A percentile compares a stretch with the other conserved stretches of the same genome.
phyloP scores from a whole-genome alignment of 352 stramenopile genomes.

The Pythium sp. region DNA sequence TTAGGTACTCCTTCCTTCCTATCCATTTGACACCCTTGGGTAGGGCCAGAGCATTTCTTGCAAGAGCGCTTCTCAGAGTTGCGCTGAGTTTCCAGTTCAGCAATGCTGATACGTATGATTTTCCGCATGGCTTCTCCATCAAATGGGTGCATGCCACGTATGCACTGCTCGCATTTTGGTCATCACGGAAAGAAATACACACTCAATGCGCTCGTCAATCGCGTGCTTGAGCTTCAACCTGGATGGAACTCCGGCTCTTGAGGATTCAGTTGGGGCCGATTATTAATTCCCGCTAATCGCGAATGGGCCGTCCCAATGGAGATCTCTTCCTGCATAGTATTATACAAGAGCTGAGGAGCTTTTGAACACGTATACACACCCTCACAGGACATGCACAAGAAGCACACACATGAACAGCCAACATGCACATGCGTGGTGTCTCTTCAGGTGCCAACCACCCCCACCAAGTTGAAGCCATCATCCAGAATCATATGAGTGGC shows the following conservation, averaged over 20 bases:
- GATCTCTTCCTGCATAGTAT: background rate
- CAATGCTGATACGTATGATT: background rate
- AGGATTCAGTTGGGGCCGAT: background rate
- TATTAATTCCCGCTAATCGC: background rate
- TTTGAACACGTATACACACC: background rate
- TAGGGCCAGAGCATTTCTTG: background rate
- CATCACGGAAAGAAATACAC: background rate
- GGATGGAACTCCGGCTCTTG: background rate
- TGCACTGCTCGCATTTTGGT: background rate
- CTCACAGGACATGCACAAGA: background rate
- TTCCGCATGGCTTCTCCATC: background rate
- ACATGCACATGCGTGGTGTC: background rate
- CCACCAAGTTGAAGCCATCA: constrained; percentile 2
- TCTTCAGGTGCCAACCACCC: background rate
- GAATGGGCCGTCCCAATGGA: background rate
- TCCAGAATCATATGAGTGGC: background rate
- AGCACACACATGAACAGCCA: background rate
- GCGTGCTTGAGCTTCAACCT: background rate
- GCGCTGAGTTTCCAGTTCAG: too few relatives aligned
- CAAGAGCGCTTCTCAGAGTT: too few relatives aligned
- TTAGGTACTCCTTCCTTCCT: background rate
- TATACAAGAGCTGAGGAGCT: background rate
- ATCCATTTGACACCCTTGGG: background rate
- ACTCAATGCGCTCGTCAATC: background rate
- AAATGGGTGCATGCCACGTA: constrained; percentile 3